Conservation (phyloP, 139 green algal species). For the Chlamydomonas asymmetrica region DNA sequence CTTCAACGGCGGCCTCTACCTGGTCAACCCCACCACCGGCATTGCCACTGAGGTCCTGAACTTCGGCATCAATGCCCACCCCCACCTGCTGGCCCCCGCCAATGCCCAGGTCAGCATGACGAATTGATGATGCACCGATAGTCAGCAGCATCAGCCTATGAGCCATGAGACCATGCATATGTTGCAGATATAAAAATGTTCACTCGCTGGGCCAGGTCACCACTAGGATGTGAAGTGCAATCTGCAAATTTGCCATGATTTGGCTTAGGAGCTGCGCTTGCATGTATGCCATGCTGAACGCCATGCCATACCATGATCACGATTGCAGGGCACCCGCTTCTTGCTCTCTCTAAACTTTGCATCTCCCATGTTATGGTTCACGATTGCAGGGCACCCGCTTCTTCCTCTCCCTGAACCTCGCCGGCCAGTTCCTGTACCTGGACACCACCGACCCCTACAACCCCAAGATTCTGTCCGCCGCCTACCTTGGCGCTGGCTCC, state of each 20-base stretch:
- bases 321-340: slow-evolving; percentile 4
- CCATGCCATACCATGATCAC: too few relatives aligned
- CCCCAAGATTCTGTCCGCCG: neutral
- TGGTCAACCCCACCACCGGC: slow-evolving; percentile 4
- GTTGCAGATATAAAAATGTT: too few relatives aligned
- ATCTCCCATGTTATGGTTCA: too few relatives aligned
- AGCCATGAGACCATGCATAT: too few relatives aligned
- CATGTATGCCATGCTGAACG: neutral
- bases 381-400: slow-evolving; percentile 3
- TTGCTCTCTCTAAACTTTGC: neutral
- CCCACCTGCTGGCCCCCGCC: slow-evolving; percentile 6
- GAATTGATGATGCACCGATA: too few relatives aligned
- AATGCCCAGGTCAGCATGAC: neutral
- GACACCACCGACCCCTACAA: slow-evolving; percentile 4
- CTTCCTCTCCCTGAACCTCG: neutral
- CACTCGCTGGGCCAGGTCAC: neutral
- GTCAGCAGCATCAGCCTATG: too few relatives aligned
- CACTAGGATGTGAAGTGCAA: neutral
- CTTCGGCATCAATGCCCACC: slow-evolving; percentile 8
- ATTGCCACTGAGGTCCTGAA: neutral
- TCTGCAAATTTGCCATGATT: neutral
- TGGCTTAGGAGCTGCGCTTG: neutral
- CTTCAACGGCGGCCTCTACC: slow-evolving; percentile 15
- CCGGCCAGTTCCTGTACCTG: slow-evolving; percentile 2
- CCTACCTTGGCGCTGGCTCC: neutral